phyloP scores from a whole-genome alignment of 805 yeast genomes.

The Teunomyces lycoperdinae region DNA sequence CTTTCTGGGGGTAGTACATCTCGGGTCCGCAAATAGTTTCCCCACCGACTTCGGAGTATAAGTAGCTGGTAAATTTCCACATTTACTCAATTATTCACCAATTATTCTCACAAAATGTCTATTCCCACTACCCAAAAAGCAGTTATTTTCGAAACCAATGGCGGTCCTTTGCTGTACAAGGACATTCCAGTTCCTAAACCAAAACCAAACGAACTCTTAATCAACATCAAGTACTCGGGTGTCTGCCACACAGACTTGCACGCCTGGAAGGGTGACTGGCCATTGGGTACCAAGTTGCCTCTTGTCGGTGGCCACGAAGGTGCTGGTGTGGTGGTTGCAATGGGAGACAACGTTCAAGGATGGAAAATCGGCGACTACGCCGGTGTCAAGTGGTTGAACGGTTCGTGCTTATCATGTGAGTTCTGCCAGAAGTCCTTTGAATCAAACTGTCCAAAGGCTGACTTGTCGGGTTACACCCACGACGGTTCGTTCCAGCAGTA shows the following conservation, averaged over 20 bases:
- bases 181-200: conserved; percentile 82
- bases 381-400: conserved; percentile 82
- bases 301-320: conserved; percentile 90
- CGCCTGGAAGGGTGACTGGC: conserved; percentile 96
- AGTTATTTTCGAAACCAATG: conserved; percentile 61
- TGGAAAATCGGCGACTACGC: conserved; percentile 79
- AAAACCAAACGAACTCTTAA: conserved; percentile 70
- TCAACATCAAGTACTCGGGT: conserved; percentile 84
- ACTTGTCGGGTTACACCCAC: conserved; percentile 74
- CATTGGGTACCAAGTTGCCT: conserved; percentile 69
- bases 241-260: conserved; percentile 94
- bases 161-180: conserved; percentile 58
- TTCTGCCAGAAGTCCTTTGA: conserved; percentile 65
- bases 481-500: conserved; percentile 92
- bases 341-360: conserved; percentile 65
- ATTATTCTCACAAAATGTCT: conserved; percentile 5
- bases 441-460: conserved; percentile 68
- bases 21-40: background rate
- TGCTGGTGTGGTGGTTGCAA: conserved; percentile 80
- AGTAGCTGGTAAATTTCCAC: background rate
- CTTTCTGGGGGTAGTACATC: background rate
- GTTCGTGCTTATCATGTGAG: conserved; percentile 76
- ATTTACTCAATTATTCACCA: background rate
- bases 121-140: conserved; percentile 72
- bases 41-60: background rate